phyloP scores from a whole-genome alignment of 805 yeast genomes.

The Sugiyamaella lignohabitans region DNA sequence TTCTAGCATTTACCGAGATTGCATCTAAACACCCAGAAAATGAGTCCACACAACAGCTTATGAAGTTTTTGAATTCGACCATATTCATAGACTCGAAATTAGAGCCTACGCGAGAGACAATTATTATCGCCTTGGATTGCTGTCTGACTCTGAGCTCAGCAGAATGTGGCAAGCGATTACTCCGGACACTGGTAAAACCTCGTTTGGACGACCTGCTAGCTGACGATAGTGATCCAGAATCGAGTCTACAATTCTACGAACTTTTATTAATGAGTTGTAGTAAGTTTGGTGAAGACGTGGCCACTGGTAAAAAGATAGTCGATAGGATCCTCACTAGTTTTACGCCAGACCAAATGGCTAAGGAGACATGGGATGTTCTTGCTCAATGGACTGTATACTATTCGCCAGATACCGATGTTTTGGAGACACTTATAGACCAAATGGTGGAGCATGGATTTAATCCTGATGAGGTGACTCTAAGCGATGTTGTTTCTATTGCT shows the following conservation, averaged over 20 bases:
- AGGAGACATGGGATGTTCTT: slow-evolving; percentile 34
- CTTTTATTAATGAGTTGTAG: slow-evolving; percentile 25
- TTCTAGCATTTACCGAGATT: slow-evolving; percentile 3
- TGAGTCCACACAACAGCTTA: background rate
- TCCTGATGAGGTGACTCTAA: slow-evolving; percentile 25
- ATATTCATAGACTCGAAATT: slow-evolving; percentile 4
- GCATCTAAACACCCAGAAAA: background rate
- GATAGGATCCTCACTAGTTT: slow-evolving; percentile 5
- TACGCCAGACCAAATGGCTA: slow-evolving; percentile 11
- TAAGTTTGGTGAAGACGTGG: slow-evolving; percentile 22
- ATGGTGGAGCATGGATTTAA: slow-evolving; percentile 18
- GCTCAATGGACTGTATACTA: slow-evolving; percentile 31
- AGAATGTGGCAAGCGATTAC: slow-evolving; percentile 11
- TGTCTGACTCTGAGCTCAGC: slow-evolving; percentile 10
- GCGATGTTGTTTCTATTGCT: slow-evolving; percentile 24
- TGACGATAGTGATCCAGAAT: slow-evolving; percentile 6
- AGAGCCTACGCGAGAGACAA: slow-evolving; percentile 10
- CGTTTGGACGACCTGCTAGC: slow-evolving; percentile 5
- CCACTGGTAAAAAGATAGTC: slow-evolving; percentile 6
- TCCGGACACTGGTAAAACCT: slow-evolving; percentile 13
- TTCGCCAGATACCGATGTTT: slow-evolving; percentile 11
- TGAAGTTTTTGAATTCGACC: slow-evolving; percentile 2
- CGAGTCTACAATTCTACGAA: slow-evolving; percentile 24
- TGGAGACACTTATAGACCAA: slow-evolving; percentile 13
- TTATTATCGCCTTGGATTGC: slow-evolving; percentile 15